Evolutionary conservation across 176 grass and related monocot species (phyloP).

Genomic region (Musa schizocarpa): DNA sequence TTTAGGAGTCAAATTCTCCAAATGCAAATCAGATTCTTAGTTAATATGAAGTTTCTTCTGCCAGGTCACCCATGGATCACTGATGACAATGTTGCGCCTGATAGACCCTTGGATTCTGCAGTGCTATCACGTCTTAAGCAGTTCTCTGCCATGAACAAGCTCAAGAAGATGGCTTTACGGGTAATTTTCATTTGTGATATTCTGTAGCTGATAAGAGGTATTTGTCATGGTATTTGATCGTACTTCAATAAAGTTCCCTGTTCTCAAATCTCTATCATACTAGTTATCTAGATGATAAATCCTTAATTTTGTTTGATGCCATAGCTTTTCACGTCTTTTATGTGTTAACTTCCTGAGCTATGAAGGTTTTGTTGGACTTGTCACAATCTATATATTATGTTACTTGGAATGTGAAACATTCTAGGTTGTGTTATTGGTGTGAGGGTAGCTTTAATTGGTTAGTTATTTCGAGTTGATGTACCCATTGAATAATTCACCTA

Average conservation of each 20-base stretch:
- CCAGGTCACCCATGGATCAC: slow-evolving; percentile 95
- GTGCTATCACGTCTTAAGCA: slow-evolving; percentile 96
- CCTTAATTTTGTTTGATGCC: not conserved
- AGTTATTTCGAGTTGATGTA: too few species aligned
- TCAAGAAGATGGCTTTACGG: slow-evolving; percentile 98
- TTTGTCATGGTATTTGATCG: not conserved
- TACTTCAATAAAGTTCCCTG: not conserved
- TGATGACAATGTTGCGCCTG: slow-evolving; percentile 90
- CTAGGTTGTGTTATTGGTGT: too few species aligned
- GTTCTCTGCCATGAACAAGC: slow-evolving; percentile 99
- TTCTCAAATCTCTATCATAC: not conserved
- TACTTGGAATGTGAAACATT: too few species aligned
- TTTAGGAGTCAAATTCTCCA: not conserved
- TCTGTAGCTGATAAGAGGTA: not conserved
- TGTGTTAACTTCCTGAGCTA: not conserved
- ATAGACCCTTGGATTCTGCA: slow-evolving; percentile 96
- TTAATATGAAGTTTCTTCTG: slow-evolving; percentile 24
- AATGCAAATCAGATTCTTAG: not conserved
- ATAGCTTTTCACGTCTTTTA: not conserved
- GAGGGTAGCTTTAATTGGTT: too few species aligned
- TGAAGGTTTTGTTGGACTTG: not conserved
- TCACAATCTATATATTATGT: not conserved
- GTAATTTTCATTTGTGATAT: slow-evolving; percentile 27
- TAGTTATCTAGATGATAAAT: not conserved
- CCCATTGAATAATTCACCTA: too few species aligned